A percentile compares a stretch with the other conserved stretches of the same genome.
phyloP scores from a whole-genome alignment of 2,329 filamentous ascomycete genomes.

The Chaetomiaceae sp. region DNA sequence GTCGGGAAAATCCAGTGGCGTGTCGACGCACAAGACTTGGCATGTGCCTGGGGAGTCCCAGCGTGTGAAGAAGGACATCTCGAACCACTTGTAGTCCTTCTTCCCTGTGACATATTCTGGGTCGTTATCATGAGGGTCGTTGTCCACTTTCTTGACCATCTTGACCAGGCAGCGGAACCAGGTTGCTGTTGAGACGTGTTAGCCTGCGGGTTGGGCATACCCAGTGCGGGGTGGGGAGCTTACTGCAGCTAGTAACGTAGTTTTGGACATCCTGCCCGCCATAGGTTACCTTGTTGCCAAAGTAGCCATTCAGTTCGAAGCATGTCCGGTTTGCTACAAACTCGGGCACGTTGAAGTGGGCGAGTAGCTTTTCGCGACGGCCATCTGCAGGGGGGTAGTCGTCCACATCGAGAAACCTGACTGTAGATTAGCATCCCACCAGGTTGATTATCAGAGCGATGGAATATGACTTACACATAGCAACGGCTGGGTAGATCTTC shows the following conservation, averaged over 20 bases:
- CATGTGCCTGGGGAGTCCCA: slow-evolving; percentile 13
- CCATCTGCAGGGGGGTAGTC: slow-evolving; percentile 11
- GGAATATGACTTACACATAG: too few species aligned
- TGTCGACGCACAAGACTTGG: slow-evolving; percentile 18
- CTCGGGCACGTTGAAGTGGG: slow-evolving; percentile 18
- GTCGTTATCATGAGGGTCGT: slow-evolving; percentile 8
- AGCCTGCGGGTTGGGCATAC: too few species aligned
- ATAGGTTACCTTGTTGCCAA: slow-evolving; percentile 15
- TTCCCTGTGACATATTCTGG: slow-evolving; percentile 14
- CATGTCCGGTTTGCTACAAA: slow-evolving; percentile 20
- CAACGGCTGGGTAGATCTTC: slow-evolving; percentile 14
- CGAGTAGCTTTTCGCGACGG: slow-evolving; percentile 15
- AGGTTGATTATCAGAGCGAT: neutral
- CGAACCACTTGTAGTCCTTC: slow-evolving; percentile 21
- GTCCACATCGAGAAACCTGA: slow-evolving; percentile 17
- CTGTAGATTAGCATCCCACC: too few species aligned
- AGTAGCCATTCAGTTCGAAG: slow-evolving; percentile 22
- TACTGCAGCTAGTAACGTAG: slow-evolving; percentile 13
- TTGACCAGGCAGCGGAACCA: slow-evolving; percentile 21
- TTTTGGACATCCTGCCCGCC: neutral
- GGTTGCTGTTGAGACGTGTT: slow-evolving; percentile 16
- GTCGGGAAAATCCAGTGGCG: slow-evolving; percentile 7
- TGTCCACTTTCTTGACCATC: slow-evolving; percentile 17
- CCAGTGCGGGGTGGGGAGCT: neutral
- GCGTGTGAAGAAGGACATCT: slow-evolving; percentile 20